phyloP scores from a whole-genome alignment of 2,329 filamentous ascomycete genomes.

The Trichoderma aggressivum region DNA sequence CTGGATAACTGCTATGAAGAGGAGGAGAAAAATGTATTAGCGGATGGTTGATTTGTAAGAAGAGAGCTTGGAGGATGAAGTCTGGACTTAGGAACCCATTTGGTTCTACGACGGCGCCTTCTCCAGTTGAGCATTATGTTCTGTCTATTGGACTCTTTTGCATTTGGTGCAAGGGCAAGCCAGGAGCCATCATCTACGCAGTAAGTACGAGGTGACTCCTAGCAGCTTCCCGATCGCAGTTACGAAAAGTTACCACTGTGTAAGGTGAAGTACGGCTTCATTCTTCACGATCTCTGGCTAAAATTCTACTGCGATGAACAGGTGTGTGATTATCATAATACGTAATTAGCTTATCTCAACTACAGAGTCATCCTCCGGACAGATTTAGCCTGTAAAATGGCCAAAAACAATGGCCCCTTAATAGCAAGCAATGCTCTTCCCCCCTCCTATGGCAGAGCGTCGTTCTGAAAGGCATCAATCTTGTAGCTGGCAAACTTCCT shows the following conservation, averaged over 20 bases:
- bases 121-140: not conserved
- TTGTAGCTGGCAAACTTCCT: constrained; percentile 31
- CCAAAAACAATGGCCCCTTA: not conserved
- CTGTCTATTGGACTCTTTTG: not conserved
- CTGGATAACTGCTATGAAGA: not conserved
- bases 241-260: not conserved
- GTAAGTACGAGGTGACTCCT: not conserved
- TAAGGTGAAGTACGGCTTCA: not conserved
- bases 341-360: not conserved
- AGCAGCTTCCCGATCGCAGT: not conserved
- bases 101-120: no score
- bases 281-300: not conserved
- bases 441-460: constrained; percentile 4
- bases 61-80: not conserved
- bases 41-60: not conserved
- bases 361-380: not conserved
- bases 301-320: not conserved
- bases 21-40: not conserved
- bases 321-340: not conserved
- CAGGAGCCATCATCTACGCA: not conserved
- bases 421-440: not conserved
- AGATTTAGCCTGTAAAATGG: not conserved
- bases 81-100: not conserved
- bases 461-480: constrained; percentile 13
- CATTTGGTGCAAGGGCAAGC: not conserved